These are phyloP conservation scores for Blepharisma stoltei DNA, from an alignment of 73 alveolate genomes.

Conservation along the genomic window DNA sequence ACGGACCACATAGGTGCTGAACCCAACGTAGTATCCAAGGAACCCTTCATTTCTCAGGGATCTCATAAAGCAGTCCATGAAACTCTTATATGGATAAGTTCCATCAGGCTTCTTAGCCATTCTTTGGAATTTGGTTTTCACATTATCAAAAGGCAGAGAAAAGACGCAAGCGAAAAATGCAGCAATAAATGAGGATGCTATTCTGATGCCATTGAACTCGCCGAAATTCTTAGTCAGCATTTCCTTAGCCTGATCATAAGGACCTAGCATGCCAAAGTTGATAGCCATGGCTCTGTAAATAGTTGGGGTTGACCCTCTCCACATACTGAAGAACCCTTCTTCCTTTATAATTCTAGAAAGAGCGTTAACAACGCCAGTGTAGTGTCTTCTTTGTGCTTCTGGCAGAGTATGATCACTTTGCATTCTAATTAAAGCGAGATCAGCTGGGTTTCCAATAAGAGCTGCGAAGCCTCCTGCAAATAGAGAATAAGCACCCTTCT, in stretches of 20 bases:
- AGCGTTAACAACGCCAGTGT: constrained; percentile 84
- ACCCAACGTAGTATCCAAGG: constrained; percentile 87
- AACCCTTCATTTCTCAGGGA: constrained; percentile 66
- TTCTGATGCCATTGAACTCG: constrained; percentile 34
- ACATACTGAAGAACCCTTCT: constrained; percentile 70
- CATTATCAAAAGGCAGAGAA: constrained; percentile 93
- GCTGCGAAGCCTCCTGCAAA: constrained; percentile 90
- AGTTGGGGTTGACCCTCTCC: constrained; percentile 87
- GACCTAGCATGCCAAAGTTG: constrained; percentile 73
- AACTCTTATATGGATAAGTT: constrained; percentile 59
- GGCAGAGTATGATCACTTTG: constrained; percentile 80
- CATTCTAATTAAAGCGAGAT: constrained; percentile 89
- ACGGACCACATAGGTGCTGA: constrained; percentile 93
- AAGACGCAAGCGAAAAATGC: constrained; percentile 84
- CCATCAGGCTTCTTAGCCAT: constrained; percentile 65
- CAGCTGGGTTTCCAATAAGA: constrained; percentile 93
- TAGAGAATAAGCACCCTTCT: constrained; percentile 73
- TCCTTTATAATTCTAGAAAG: constrained; percentile 72
- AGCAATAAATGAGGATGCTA: constrained; percentile 50
- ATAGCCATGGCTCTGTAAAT: constrained; percentile 91
- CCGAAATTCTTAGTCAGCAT: constrained; percentile 57
- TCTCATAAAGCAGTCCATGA: constrained; percentile 62
- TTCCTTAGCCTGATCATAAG: constrained; percentile 82
- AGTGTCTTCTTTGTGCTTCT: constrained; percentile 80
- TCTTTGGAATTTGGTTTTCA: constrained; percentile 86